phyloP scores from a whole-genome alignment of 257 asterid species.

The Mentha longifolia region DNA sequence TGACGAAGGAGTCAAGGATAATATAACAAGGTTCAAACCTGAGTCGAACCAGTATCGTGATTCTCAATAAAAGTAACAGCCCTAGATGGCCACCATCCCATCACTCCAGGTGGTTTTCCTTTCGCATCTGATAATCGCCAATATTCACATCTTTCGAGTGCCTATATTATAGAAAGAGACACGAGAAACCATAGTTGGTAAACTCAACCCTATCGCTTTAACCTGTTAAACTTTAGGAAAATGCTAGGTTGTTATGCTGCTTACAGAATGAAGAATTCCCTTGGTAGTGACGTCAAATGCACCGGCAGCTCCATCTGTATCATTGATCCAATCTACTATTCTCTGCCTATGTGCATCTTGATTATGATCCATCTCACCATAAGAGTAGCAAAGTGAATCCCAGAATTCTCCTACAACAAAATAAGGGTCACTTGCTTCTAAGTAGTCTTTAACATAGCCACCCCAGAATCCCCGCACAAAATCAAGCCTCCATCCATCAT shows the following conservation, averaged over 20 bases:
- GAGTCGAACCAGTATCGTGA: slow-evolving; percentile 99
- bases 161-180: slow-evolving; percentile 46
- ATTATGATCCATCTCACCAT: slow-evolving; percentile 90
- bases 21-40: slow-evolving; percentile 69
- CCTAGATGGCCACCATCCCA: slow-evolving; percentile 99
- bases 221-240: not conserved
- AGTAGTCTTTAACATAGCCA: slow-evolving; percentile 94
- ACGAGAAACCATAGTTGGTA: slow-evolving; percentile 9
- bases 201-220: not conserved
- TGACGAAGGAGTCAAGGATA: too few relatives aligned
- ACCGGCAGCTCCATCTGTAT: slow-evolving; percentile 88
- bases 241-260: slow-evolving; percentile 22
- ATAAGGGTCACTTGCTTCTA: slow-evolving; percentile 84
- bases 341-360: slow-evolving; percentile 98
- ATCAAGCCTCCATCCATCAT: slow-evolving; percentile 99
- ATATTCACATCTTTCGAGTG: slow-evolving; percentile 85
- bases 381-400: slow-evolving; percentile 95
- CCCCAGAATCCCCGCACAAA: slow-evolving; percentile 99
- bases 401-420: slow-evolving; percentile 96
- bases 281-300: slow-evolving; percentile 98
- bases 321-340: slow-evolving; percentile 93
- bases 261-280: slow-evolving; percentile 95
- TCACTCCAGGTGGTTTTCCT: slow-evolving; percentile 95
- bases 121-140: slow-evolving; percentile 91
- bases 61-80: slow-evolving; percentile 98